Evolutionary conservation across 495 filamentous ascomycete genomes (phyloP), one percentile per base, ranked within the genome.

Genomic region (Xylaria telfairii): DNA sequence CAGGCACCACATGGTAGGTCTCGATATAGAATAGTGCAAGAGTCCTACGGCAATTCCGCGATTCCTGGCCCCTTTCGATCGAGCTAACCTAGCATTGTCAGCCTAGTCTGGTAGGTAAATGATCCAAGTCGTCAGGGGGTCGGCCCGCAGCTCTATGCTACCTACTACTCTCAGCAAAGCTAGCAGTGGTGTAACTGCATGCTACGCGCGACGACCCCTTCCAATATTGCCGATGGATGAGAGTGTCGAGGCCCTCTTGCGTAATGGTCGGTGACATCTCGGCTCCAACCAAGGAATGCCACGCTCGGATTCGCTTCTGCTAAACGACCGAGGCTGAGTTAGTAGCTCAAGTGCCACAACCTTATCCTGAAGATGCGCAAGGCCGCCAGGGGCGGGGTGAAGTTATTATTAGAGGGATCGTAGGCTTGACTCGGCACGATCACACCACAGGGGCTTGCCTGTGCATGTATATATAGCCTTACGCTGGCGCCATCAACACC

Each of bases 131-230:
- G 24, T n/a, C n/a, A 66, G 64, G 47, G 17, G 47, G 32, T 37
- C 47, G 32, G 64, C 47, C 47, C 47, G 47, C 64, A 24, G 13
- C 12, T 17, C 34, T 34, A 34, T 49, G n/a, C 64, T 37, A 41
- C 64, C 64, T 62, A 42, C 59, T 62, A 28, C 37, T 62, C 34
- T 42, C 13, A 62, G 59, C 59, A 62, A 41, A 17, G 37, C 37
- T 28, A 44, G 37, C 37, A 42, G 37, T 59, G 32, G 56, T 59
- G 56, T 37, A 37, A 59, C 32, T 37, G 30, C 56, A 59, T 59
- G 17, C 7, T 21, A 9, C 17, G 56, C 8, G 4, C 0, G 37
- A 42, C 9, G 7, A 12, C 37, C 64, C 64, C 41, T 64, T 66
- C 26, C 41, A 63, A 63, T 46, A 32, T 46, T n/a, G 21, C 21